Evolutionary conservation across 2,329 filamentous ascomycete species (phyloP).

Genomic region (Nemania serpens): DNA sequence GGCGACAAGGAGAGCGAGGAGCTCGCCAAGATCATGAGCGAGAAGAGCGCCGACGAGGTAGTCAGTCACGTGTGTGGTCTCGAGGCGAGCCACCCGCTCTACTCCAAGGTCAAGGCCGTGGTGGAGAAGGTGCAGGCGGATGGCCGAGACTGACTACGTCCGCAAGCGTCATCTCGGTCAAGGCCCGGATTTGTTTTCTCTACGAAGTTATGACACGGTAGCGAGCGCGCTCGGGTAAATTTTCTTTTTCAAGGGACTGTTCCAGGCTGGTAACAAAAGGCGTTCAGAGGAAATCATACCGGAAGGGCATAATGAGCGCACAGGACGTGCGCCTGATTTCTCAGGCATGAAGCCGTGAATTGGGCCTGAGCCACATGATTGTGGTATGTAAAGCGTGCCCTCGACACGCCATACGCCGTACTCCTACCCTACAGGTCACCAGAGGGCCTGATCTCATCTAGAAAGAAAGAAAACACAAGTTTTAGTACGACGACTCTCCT

Average conservation of each 20-base stretch:
- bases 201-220: conserved; percentile 37
- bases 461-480: too few species aligned
- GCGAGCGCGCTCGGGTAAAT: conserved; percentile 30
- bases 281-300: conserved; percentile 36
- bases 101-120: conserved; percentile 72
- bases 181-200: conserved; percentile 30
- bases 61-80: conserved; percentile 83
- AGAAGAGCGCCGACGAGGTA: conserved; percentile 72
- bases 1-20: conserved; percentile 88
- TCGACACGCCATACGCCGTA: conserved; percentile 12
- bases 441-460: too few species aligned
- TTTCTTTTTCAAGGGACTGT: conserved; percentile 21
- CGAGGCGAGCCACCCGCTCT: conserved; percentile 76
- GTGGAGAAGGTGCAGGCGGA: conserved; percentile 84
- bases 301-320: conserved; percentile 30
- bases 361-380: too few species aligned
- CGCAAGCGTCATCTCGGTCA: neutral
- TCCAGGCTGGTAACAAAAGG: conserved; percentile 29
- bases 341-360: conserved; percentile 6
- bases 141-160: conserved; percentile 49
- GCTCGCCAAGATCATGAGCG: conserved; percentile 83
- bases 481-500: too few species aligned
- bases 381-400: conserved; percentile 12
- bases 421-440: neutral
- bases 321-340: conserved; percentile 22